Conservation (phyloP, 495 filamentous ascomycete species). For the Hypomontagnella submonticulosa region DNA sequence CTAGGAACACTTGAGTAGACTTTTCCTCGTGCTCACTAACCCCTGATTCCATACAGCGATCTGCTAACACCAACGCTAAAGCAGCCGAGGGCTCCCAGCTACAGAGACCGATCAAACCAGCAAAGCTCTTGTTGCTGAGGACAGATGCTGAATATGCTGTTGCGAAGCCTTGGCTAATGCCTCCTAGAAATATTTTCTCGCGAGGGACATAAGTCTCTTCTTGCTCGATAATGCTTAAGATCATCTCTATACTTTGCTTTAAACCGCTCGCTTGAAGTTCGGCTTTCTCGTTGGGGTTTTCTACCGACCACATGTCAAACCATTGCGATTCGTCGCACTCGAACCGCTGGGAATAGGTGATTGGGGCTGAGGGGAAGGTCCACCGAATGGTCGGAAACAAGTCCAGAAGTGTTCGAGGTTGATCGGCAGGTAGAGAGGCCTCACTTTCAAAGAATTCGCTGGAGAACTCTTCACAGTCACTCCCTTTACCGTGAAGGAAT, state of each 20-base stretch:
- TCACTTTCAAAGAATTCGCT: constrained; percentile 57
- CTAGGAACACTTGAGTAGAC: constrained; percentile 52
- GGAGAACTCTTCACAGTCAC: constrained; percentile 61
- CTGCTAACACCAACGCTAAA: too few relatives aligned
- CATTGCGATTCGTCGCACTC: constrained; percentile 53
- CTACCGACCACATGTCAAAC: constrained; percentile 56
- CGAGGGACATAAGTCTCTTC: constrained; percentile 48
- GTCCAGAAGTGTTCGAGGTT: constrained; percentile 47
- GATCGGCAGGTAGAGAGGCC: constrained; percentile 33
- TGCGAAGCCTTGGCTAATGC: constrained; percentile 57
- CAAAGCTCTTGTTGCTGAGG: constrained; percentile 42
- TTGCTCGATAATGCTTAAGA: constrained; percentile 36
- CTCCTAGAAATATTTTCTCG: constrained; percentile 49
- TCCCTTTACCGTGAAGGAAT: constrained; percentile 65
- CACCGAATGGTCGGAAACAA: constrained; percentile 47
- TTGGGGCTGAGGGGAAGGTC: constrained; percentile 60
- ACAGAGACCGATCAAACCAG: constrained; percentile 65
- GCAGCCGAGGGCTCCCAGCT: constrained; percentile 64
- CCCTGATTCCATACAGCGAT: too few relatives aligned
- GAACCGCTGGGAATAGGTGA: constrained; percentile 52
- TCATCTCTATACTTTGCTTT: constrained; percentile 36
- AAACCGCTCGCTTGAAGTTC: constrained; percentile 50
- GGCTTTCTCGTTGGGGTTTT: constrained; percentile 44
- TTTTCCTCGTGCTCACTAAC: too few relatives aligned
- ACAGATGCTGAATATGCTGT: constrained; percentile 57